Evolutionary conservation across 2,329 filamentous ascomycete genomes (phyloP).

Genomic region (Cladosporium phlei): DNA sequence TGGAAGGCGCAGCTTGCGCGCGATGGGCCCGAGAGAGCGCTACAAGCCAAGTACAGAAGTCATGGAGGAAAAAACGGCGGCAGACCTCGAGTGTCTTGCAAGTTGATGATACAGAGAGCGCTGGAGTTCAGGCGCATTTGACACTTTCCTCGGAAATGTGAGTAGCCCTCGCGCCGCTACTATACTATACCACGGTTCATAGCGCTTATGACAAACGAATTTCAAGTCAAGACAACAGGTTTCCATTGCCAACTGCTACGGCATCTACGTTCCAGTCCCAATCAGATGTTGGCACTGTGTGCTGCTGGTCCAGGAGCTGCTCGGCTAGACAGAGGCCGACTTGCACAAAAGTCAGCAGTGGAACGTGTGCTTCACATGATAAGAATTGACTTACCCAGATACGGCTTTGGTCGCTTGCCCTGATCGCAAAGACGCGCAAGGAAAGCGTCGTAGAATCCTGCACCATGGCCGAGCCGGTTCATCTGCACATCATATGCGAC

Average conservation of each 20-base stretch:
- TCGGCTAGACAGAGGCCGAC: slow-evolving; percentile 80
- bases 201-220: slow-evolving; percentile 12
- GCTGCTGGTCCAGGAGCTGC: slow-evolving; percentile 66
- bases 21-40: too few relatives aligned
- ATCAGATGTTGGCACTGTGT: slow-evolving; percentile 66
- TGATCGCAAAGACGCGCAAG: slow-evolving; percentile 62
- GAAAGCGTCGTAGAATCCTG: slow-evolving; percentile 96
- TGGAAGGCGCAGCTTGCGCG: too few relatives aligned
- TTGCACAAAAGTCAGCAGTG: slow-evolving; percentile 25
- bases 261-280: slow-evolving; percentile 79
- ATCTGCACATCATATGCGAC: slow-evolving; percentile 80
- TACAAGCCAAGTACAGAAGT: neutral
- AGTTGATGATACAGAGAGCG: neutral
- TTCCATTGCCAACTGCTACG: slow-evolving; percentile 31
- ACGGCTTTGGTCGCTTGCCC: slow-evolving; percentile 45
- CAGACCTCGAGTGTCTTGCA: neutral
- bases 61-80: too few relatives aligned
- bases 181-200: slow-evolving; percentile 11
- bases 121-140: slow-evolving; percentile 4
- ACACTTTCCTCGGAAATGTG: slow-evolving; percentile 14
- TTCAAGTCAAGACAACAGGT: slow-evolving; percentile 51
- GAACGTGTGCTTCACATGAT: neutral
- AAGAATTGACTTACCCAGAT: slow-evolving; percentile 49
- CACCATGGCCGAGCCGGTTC: slow-evolving; percentile 83
- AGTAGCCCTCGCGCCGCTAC: slow-evolving; percentile 16